Conservation (phyloP, 2,329 filamentous ascomycete genomes). For the Fusarium sp. region DNA sequence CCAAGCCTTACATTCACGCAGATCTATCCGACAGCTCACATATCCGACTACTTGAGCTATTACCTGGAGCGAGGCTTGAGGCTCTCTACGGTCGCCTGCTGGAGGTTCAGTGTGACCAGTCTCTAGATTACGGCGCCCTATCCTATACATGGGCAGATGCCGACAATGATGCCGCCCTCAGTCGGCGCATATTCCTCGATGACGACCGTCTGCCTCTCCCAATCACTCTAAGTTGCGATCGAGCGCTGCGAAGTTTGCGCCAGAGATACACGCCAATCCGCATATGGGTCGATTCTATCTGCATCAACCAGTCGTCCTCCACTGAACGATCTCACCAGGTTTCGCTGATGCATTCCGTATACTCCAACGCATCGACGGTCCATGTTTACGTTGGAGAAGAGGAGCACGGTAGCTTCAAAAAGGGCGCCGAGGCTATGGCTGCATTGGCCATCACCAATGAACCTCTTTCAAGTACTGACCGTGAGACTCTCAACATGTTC, state of each 20-base stretch:
- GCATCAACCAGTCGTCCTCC: constrained; percentile 28
- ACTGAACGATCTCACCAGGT: constrained; percentile 33
- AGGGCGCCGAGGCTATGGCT: constrained; percentile 5
- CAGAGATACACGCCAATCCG: background rate
- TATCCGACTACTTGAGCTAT: constrained; percentile 27
- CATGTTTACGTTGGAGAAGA: constrained; percentile 30
- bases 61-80: constrained; percentile 9
- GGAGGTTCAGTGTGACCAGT: constrained; percentile 10
- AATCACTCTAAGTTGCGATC: constrained; percentile 29
- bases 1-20: constrained; percentile 23
- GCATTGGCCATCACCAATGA: background rate
- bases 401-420: background rate
- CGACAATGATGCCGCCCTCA: constrained; percentile 15
- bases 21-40: constrained; percentile 2
- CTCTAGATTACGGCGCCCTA: constrained; percentile 22
- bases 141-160: constrained; percentile 37
- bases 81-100: constrained; percentile 24
- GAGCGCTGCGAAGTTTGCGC: constrained; percentile 21
- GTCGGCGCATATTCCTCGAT: constrained; percentile 32
- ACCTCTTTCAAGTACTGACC: background rate
- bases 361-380: constrained; percentile 20
- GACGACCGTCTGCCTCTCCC: constrained; percentile 23
- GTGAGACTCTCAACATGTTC: constrained; percentile 1
- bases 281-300: constrained; percentile 34
- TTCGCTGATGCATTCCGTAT: constrained; percentile 26